Conservation (phyloP, 108 stramenopile genomes). For the Cyclotella choctawhatcheeana region DNA sequence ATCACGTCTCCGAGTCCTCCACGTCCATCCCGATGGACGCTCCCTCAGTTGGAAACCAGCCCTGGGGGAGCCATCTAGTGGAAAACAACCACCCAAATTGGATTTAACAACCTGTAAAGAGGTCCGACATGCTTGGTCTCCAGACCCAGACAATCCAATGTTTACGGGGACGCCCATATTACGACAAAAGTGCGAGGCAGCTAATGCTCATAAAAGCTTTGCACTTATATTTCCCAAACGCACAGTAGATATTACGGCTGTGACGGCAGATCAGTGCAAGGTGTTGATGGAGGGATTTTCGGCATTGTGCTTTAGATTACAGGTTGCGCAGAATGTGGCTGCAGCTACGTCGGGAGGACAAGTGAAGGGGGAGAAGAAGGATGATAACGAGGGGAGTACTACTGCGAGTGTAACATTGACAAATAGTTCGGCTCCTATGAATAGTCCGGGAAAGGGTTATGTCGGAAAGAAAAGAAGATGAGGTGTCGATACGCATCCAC, state of each 20-base stretch:
- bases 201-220: slow-evolving; percentile 90
- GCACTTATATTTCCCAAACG: slow-evolving; percentile 87
- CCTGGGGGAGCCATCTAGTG: slow-evolving; percentile 76
- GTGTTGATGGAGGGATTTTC: slow-evolving; percentile 92
- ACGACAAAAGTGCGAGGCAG: slow-evolving; percentile 89
- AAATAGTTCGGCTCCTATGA: slow-evolving; percentile 50
- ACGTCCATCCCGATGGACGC: slow-evolving; percentile 88
- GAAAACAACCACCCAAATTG: slow-evolving; percentile 83
- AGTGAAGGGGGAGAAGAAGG: slow-evolving; percentile 23
- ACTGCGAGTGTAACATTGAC: slow-evolving; percentile 76
- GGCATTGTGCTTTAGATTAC: slow-evolving; percentile 87
- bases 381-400: slow-evolving; percentile 60
- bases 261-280: slow-evolving; percentile 93
- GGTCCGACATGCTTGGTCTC: slow-evolving; percentile 91
- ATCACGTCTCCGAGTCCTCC: slow-evolving; percentile 80
- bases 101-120: slow-evolving; percentile 83
- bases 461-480: slow-evolving; percentile 16
- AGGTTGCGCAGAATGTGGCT: slow-evolving; percentile 81
- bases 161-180: slow-evolving; percentile 90
- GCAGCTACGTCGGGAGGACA: slow-evolving; percentile 6
- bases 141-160: slow-evolving; percentile 90
- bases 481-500: too few relatives aligned
- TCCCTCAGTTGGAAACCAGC: slow-evolving; percentile 89
- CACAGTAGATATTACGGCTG: slow-evolving; percentile 90
- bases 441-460: slow-evolving; percentile 23